Conservation (phyloP, 768 basidiomycete genomes). For the Daedalea quercina region DNA sequence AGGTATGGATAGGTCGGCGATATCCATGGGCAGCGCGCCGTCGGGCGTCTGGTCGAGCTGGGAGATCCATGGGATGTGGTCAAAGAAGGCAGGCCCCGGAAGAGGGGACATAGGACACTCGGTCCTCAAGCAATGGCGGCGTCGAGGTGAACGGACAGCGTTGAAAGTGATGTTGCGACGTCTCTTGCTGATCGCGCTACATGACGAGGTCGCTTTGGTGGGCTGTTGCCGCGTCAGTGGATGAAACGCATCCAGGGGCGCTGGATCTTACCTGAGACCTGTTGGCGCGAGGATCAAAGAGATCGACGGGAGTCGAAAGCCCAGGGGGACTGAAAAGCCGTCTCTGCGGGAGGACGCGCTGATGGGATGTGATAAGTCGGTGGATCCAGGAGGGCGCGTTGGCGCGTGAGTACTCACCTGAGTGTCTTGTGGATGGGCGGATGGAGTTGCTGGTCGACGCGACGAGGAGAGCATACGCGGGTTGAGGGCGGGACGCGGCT, state of each 20-base stretch:
- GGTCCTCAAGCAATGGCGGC: slow-evolving; percentile 34
- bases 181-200: slow-evolving; percentile 28
- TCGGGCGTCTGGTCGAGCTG: slow-evolving; percentile 44
- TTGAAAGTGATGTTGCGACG: slow-evolving; percentile 29
- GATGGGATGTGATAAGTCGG: slow-evolving; percentile 7
- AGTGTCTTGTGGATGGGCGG: slow-evolving; percentile 20
- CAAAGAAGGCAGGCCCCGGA: slow-evolving; percentile 36
- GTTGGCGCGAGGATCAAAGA: slow-evolving; percentile 22
- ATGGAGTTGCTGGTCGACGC: slow-evolving; percentile 15
- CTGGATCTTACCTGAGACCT: slow-evolving; percentile 12
- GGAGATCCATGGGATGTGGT: slow-evolving; percentile 64
- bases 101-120: slow-evolving; percentile 34
- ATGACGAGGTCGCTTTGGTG: slow-evolving; percentile 32
- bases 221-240: slow-evolving; percentile 21
- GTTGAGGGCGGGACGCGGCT: slow-evolving; percentile 26
- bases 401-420: slow-evolving; percentile 11
- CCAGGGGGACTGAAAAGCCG: slow-evolving; percentile 25
- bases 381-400: not conserved
- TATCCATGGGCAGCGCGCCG: slow-evolving; percentile 39
- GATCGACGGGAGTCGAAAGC: slow-evolving; percentile 32
- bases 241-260: slow-evolving; percentile 12
- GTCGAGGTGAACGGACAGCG: slow-evolving; percentile 32
- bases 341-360: slow-evolving; percentile 19
- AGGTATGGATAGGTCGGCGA: slow-evolving; percentile 62
- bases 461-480: not conserved